These are phyloP conservation scores for Calonectria honghensis DNA, from an alignment of 2,329 filamentous ascomycete species.

Conservation along the genomic window DNA sequence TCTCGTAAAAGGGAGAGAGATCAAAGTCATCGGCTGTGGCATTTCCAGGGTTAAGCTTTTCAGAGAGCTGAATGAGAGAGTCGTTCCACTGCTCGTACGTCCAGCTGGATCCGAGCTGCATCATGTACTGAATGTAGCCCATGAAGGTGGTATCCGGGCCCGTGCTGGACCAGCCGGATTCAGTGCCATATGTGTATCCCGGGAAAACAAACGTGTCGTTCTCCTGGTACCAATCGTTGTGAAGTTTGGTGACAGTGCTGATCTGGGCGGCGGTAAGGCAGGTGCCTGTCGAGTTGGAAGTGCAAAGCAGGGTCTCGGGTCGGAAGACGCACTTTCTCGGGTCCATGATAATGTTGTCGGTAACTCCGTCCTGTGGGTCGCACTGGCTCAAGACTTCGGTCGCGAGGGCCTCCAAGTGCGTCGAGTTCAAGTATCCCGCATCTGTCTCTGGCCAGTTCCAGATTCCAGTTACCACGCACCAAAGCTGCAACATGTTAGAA, in stretches of 20 bases:
- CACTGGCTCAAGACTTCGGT: constrained; percentile 68
- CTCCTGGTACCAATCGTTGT: constrained; percentile 5
- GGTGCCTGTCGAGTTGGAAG: constrained; percentile 13
- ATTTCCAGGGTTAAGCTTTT: constrained; percentile 60
- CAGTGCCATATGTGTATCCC: neutral
- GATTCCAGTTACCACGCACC: constrained; percentile 10
- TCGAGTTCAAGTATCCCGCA: constrained; percentile 36
- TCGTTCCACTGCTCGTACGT: constrained; percentile 4
- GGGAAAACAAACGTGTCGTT: constrained; percentile 10
- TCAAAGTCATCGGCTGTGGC: constrained; percentile 62
- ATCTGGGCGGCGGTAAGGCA: constrained; percentile 24
- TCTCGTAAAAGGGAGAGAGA: constrained; percentile 59
- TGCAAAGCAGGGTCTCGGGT: constrained; percentile 62
- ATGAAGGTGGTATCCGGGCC: neutral
- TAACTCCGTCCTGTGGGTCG: constrained; percentile 67
- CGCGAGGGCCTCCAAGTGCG: constrained; percentile 66
- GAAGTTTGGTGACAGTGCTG: constrained; percentile 16
- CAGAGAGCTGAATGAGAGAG: constrained; percentile 48
- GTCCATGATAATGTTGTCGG: constrained; percentile 68
- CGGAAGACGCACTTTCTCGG: constrained; percentile 66
- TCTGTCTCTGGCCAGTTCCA: constrained; percentile 53
- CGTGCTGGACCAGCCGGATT: neutral
- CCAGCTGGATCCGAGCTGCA: constrained; percentile 22
- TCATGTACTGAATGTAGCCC: constrained; percentile 13
- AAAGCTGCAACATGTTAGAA: neutral